Base-by-base conservation (phyloP, 2,329 filamentous ascomycete genomes). In the Talaromyces sp. region DNA sequence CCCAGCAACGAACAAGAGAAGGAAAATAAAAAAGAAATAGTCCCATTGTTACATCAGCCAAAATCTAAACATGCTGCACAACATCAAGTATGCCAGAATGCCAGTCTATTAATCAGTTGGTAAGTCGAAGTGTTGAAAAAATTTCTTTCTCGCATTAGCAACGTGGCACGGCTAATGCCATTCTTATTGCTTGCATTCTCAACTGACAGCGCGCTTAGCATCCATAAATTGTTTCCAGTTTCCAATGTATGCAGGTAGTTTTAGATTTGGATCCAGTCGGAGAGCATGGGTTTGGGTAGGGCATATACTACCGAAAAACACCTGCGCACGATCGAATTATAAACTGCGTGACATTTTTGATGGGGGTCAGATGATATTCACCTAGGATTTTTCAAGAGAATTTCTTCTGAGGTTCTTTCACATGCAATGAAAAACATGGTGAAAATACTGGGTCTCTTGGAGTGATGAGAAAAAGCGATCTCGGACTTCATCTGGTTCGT, bases 141-240 rank as follows among this genome's bases (percentile, higher is more conserved):
- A 11, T 58, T 58, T 58, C 29, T 38, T 58, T 38, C 53, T 25
- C 38, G 53, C 53, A 58, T 36, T 58, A 38, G 29, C 31, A 58
- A 58, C 53, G 53, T 58, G 53, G 53, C 53, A 58, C 53, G 3
- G 29, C 22, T 15, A 58, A 58, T 25, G 19, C 38, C 53, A n/a
- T 36, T 22, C n/a, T 58, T 22, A 58, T 58, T 58, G 34, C 53
- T 58, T 58, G 53, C 53, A 58, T 58, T 58, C 29, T 38, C 29
- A 22, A 58, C 53, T 38, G 19, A 58, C 53, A 34, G 53, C 53
- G 53, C 53, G 53, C 53, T 53, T 53, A 31, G 47, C 25, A 53
- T n/a, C 31, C 17, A 58, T 13, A n/a, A 58, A 34, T 34, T 58
- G 13, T 25, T 25, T 25, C 19, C 29, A 43, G 1, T 15, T 36